These are phyloP conservation scores for Capsella rubella DNA, from an alignment of 441 rosid genomes.

Conservation along the genomic window DNA sequence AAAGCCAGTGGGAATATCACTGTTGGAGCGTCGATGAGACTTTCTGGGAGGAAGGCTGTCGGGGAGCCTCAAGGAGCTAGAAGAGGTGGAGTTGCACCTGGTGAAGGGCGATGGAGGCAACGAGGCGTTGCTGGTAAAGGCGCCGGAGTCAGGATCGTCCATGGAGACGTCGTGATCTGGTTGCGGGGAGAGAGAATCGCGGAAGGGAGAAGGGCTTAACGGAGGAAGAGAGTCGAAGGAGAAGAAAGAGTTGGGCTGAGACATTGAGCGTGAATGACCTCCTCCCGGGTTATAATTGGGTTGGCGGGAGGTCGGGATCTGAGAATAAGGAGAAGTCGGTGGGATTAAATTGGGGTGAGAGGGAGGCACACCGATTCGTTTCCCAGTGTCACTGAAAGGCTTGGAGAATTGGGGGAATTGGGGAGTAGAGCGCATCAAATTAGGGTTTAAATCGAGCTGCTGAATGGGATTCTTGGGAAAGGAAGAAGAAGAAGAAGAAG, in stretches of 20 bases:
- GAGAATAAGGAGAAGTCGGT: slow-evolving; percentile 86
- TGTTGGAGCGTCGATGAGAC: slow-evolving; percentile 83
- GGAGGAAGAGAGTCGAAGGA: slow-evolving; percentile 83
- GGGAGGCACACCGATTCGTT: slow-evolving; percentile 83
- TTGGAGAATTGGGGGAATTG: slow-evolving; percentile 54
- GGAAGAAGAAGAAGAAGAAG: too few species aligned
- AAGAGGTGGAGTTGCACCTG: slow-evolving; percentile 43
- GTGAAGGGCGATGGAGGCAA: slow-evolving; percentile 74
- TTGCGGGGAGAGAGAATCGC: slow-evolving; percentile 37
- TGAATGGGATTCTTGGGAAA: too few species aligned
- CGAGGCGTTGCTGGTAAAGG: slow-evolving; percentile 46
- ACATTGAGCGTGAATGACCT: slow-evolving; percentile 82
- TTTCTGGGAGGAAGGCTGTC: slow-evolving; percentile 85
- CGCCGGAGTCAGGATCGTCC: slow-evolving; percentile 65
- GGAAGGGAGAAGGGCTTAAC: slow-evolving; percentile 72
- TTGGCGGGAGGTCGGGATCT: slow-evolving; percentile 64
- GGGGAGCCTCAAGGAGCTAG: slow-evolving; percentile 39
- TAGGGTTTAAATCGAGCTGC: slow-evolving; percentile 65
- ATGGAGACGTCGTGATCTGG: slow-evolving; percentile 59
- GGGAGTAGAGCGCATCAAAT: slow-evolving; percentile 58
- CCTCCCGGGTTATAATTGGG: slow-evolving; percentile 54
- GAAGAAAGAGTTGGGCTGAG: slow-evolving; percentile 83
- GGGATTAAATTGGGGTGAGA: slow-evolving; percentile 86
- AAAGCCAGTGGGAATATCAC: slow-evolving; percentile 83
- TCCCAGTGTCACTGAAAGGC: slow-evolving; percentile 52